A percentile compares a stretch with the other conserved stretches of the same genome.
Evolutionary conservation across 208 protist species (phyloP).

Genomic region (Plasmodiophora brassicae): DNA sequence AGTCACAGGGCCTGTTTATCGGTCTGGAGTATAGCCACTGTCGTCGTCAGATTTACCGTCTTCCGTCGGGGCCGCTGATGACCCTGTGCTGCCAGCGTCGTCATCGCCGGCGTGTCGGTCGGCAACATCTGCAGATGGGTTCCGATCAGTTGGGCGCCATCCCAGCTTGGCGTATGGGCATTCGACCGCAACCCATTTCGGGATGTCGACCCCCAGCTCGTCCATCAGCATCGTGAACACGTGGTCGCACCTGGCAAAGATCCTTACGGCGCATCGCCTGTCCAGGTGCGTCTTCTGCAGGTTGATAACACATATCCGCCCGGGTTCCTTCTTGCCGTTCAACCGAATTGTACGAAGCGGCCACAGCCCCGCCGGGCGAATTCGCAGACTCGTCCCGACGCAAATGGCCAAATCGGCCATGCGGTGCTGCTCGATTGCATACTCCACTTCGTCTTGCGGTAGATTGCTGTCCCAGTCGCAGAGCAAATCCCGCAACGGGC

Average conservation of each 20-base stretch:
- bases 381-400: constrained; percentile 19
- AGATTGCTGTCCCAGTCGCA: constrained; percentile 31
- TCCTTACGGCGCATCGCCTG: not conserved
- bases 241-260: not conserved
- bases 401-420: not conserved
- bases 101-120: no score
- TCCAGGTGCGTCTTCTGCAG: constrained; percentile 38
- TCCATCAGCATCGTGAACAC: not conserved
- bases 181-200: no score
- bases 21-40: no score
- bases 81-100: no score
- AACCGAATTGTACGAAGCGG: not conserved
- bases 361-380: constrained; percentile 17
- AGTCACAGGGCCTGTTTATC: no score
- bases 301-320: constrained; percentile 5
- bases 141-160: no score
- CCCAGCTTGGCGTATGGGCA: no score
- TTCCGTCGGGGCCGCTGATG: no score
- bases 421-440: not conserved
- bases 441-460: not conserved
- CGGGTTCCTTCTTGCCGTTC: not conserved
- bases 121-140: no score
- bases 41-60: no score
- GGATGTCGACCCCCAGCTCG: no score
- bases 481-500: not conserved